These are phyloP conservation scores for Glonium stellatum DNA, from an alignment of 495 filamentous ascomycete genomes.

Conservation along the genomic window DNA sequence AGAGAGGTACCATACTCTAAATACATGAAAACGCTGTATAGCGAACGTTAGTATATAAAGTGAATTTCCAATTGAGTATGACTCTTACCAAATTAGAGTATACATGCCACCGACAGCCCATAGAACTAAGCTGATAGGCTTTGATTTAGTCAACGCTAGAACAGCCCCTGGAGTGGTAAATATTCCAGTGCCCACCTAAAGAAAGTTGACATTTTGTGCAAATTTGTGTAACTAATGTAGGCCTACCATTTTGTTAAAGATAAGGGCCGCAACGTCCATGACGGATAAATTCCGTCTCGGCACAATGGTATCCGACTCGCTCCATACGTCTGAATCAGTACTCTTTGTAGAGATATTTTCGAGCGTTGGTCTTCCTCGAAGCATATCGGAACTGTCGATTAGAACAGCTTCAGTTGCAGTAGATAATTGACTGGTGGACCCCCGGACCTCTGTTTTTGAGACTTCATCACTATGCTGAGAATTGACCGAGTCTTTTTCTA, in stretches of 20 bases:
- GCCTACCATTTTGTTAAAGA: constrained; percentile 15
- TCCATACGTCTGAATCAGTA: constrained; percentile 8
- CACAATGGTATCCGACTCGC: constrained; percentile 3
- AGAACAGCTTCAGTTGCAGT: no score
- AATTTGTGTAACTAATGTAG: not conserved
- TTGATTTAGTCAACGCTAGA: constrained; percentile 6
- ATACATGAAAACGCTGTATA: constrained; percentile 3
- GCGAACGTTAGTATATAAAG: not conserved
- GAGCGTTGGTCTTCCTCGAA: not conserved
- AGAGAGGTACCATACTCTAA: constrained; percentile 10
- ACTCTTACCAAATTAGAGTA: not conserved
- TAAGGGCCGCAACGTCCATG: constrained; percentile 12
- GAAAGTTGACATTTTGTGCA: not conserved
- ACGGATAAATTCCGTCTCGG: constrained; percentile 10
- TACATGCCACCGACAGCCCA: constrained; percentile 1
- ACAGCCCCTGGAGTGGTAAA: constrained; percentile 9
- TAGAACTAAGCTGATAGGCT: not conserved
- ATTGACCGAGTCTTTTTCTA: no score
- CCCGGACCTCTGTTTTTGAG: no score
- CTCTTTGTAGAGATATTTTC: not conserved
- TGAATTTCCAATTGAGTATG: not conserved
- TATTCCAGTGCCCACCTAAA: constrained; percentile 8
- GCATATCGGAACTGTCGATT: no score
- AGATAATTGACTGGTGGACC: no score
- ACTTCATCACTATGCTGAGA: no score